Percentiles rank a stretch among this genome's conserved stretches.
Conservation (phyloP, 352 stramenopile genomes). For the Phytophthora ramorum region DNA sequence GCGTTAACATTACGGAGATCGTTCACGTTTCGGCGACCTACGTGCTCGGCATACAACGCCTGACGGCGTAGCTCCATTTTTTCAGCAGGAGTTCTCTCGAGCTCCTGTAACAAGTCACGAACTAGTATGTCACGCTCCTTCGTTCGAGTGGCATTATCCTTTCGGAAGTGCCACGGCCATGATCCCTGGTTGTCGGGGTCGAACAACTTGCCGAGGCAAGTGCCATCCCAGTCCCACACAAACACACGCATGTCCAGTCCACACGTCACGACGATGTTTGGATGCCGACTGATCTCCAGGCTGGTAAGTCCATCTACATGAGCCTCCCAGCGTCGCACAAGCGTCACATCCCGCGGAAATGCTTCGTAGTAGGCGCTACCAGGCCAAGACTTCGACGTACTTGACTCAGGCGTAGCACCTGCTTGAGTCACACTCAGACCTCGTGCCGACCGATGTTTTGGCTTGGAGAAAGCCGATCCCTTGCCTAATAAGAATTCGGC, state of each 20-base stretch:
- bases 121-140: conserved; percentile 52
- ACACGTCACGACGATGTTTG: conserved; percentile 71
- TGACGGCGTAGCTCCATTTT: conserved; percentile 47
- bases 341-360: conserved; percentile 40
- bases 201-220: conserved; percentile 70
- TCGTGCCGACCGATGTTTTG: conserved; percentile 13
- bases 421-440: conserved; percentile 8
- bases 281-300: conserved; percentile 62
- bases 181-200: conserved; percentile 59
- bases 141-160: conserved; percentile 59
- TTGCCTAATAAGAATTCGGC: conserved; percentile 54
- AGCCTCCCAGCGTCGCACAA: conserved; percentile 55
- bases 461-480: conserved; percentile 1
- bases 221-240: conserved; percentile 72
- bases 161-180: conserved; percentile 60
- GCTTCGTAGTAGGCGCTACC: conserved; percentile 23
- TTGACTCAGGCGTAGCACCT: not conserved
- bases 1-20: conserved; percentile 54
- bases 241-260: conserved; percentile 71
- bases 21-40: conserved; percentile 54
- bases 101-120: conserved; percentile 43
- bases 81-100: conserved; percentile 57
- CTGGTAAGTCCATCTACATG: conserved; percentile 61
- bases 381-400: conserved; percentile 16
- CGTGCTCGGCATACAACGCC: conserved; percentile 57